phyloP scores from a whole-genome alignment of 495 filamentous ascomycete species.

The Penicillium paradoxum region DNA sequence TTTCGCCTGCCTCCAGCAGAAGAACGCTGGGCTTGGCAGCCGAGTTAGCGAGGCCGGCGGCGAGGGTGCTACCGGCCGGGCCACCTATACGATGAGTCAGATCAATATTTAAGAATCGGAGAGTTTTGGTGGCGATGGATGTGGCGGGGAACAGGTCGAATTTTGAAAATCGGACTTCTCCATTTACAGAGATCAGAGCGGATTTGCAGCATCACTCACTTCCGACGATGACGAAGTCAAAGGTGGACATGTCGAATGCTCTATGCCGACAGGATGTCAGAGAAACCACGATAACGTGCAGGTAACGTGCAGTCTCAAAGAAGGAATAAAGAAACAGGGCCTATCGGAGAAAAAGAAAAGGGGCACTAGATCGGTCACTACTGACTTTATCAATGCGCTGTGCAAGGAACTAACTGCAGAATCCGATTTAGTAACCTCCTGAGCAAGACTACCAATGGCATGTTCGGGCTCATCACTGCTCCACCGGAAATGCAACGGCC shows the following conservation, averaged over 20 bases:
- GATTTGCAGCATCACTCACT: constrained; percentile 43
- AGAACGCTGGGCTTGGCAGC: constrained; percentile 41
- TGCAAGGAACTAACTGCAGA: background rate
- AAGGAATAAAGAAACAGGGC: background rate
- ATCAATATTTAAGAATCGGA: background rate
- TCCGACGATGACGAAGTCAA: constrained; percentile 52
- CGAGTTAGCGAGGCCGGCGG: constrained; percentile 39
- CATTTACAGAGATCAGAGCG: no score
- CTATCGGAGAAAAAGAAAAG: no score
- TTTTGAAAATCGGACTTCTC: no score
- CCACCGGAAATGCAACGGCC: background rate
- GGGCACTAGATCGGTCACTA: no score
- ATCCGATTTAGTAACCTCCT: background rate
- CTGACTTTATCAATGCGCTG: background rate
- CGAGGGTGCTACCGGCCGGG: constrained; percentile 44
- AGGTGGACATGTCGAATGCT: constrained; percentile 16
- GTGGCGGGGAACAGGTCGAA: no score
- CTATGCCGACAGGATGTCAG: no score
- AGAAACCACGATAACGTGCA: no score
- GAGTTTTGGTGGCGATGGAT: background rate
- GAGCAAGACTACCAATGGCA: background rate
- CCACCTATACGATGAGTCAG: constrained; percentile 34
- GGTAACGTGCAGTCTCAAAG: no score
- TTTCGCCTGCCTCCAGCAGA: constrained; percentile 50
- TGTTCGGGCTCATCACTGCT: background rate